Evolutionary conservation across 768 basidiomycete genomes (phyloP).

Genomic region (Cyclocybe aegerita): DNA sequence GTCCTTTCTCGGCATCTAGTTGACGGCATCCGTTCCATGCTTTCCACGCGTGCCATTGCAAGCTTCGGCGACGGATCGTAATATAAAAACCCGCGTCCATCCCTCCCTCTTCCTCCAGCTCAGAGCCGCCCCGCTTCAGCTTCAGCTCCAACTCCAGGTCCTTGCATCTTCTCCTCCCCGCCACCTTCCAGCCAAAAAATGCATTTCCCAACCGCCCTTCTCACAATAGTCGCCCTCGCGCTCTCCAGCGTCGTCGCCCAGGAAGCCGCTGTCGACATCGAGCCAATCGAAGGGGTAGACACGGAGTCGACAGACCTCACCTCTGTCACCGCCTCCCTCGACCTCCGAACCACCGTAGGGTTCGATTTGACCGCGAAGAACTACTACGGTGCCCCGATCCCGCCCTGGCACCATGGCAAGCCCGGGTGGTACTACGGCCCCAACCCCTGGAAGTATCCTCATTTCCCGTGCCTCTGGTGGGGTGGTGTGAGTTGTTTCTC

Average conservation of each 20-base stretch:
- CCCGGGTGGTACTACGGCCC: conserved; percentile 47
- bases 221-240: conserved; percentile 19
- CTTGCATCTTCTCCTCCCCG: too few relatives aligned
- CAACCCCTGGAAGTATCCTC: conserved; percentile 24
- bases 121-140: too few relatives aligned
- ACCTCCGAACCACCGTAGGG: conserved; percentile 9
- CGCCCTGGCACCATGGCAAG: conserved; percentile 33
- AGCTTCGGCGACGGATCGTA: too few relatives aligned
- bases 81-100: too few relatives aligned
- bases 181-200: too few relatives aligned
- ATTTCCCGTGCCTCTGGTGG: conserved; percentile 25
- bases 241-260: conserved; percentile 23
- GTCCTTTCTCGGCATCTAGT: too few relatives aligned
- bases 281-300: background rate
- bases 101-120: too few relatives aligned
- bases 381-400: conserved; percentile 36
- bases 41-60: too few relatives aligned
- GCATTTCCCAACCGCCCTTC: conserved; percentile 3
- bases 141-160: too few relatives aligned
- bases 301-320: background rate
- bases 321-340: background rate
- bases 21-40: too few relatives aligned
- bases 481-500: conserved; percentile 23
- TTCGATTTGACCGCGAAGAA: conserved; percentile 29
- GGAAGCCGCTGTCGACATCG: conserved; percentile 9